Percentiles rank a stretch among this genome's conserved stretches.
These are phyloP conservation scores for Besnoitia besnoiti DNA, from an alignment of 169 alveolate species.

Conservation along the genomic window DNA sequence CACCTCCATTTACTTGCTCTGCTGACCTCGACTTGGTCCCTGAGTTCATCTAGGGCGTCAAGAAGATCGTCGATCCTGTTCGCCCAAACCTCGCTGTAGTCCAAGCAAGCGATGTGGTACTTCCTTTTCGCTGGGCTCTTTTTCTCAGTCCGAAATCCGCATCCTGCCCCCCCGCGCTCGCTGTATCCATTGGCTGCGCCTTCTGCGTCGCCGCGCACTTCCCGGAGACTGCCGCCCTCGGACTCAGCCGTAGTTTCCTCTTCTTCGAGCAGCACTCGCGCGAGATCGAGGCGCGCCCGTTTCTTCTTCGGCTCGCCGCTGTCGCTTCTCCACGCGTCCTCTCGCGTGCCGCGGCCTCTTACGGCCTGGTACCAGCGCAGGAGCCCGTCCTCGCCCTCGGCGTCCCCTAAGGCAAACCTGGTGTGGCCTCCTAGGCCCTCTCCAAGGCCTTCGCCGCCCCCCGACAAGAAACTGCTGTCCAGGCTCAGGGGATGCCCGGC, in stretches of 20 bases:
- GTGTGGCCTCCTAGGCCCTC: too few species aligned
- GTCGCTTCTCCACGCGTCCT: background rate
- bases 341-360: background rate
- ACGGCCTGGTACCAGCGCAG: too few species aligned
- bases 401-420: too few species aligned
- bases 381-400: too few species aligned
- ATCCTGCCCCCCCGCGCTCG: background rate
- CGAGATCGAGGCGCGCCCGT: background rate
- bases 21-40: background rate
- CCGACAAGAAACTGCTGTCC: background rate
- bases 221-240: background rate
- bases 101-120: background rate
- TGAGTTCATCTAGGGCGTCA: slow-evolving; percentile 17
- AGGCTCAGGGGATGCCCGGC: background rate
- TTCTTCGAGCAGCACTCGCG: background rate
- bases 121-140: background rate
- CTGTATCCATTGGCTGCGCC: background rate
- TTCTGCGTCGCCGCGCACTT: background rate
- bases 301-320: background rate
- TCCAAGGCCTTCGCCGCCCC: too few species aligned
- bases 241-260: slow-evolving; percentile 26
- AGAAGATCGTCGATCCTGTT: background rate
- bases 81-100: background rate
- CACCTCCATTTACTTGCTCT: background rate
- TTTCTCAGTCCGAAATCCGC: background rate